A percentile compares a stretch with the other conserved stretches of the same genome.
These are phyloP conservation scores for Luffa aegyptiaca DNA, from an alignment of 306 rosid genomes.

Conservation along the genomic window DNA sequence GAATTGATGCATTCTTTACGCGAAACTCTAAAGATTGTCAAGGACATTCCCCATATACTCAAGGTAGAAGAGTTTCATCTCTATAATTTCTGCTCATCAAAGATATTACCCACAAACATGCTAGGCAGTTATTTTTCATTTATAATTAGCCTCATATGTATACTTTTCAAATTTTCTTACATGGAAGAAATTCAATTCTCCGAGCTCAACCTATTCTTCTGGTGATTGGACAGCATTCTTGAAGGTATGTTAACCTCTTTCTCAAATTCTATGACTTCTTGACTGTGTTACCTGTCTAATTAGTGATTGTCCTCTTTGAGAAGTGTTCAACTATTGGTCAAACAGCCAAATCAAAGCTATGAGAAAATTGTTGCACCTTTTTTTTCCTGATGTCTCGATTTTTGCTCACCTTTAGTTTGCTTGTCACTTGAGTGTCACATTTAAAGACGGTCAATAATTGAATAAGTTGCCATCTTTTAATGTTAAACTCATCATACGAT, in stretches of 20 bases:
- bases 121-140: slow-evolving; percentile 13
- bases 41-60: slow-evolving; percentile 79
- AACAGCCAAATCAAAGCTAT: not conserved
- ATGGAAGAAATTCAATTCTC: slow-evolving; percentile 81
- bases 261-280: not conserved
- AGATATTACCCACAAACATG: not conserved
- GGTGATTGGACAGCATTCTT: slow-evolving; percentile 83
- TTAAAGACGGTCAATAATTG: not conserved
- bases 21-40: slow-evolving; percentile 74
- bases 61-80: slow-evolving; percentile 37
- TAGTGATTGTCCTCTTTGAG: not conserved
- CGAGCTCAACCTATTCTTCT: slow-evolving; percentile 72
- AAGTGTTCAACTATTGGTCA: not conserved
- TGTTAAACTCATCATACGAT: not conserved
- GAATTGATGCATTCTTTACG: slow-evolving; percentile 66
- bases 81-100: slow-evolving; percentile 4
- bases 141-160: not conserved
- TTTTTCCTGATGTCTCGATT: not conserved
- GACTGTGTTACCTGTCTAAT: not conserved
- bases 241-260: slow-evolving; percentile 34
- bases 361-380: not conserved
- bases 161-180: slow-evolving; percentile 17
- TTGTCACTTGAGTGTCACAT: not conserved
- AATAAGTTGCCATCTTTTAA: not conserved
- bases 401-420: not conserved